phyloP scores from a whole-genome alignment of 2,329 filamentous ascomycete species.

The Colletotrichum tamarilloi region DNA sequence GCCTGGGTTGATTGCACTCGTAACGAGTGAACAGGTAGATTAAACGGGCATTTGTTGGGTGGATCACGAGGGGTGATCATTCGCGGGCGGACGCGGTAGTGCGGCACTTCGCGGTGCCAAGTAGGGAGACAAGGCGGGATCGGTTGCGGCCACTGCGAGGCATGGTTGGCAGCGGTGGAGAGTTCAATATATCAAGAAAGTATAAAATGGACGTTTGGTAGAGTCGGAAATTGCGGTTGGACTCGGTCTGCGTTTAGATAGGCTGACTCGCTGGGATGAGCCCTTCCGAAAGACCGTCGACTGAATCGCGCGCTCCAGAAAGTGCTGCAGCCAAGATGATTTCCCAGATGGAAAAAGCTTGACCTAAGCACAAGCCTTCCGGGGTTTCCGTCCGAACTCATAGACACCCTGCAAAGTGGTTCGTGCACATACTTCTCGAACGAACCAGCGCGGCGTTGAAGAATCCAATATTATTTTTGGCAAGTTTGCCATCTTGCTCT shows the following conservation, averaged over 20 bases:
- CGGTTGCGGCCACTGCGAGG: neutral
- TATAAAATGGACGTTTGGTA: slow-evolving; percentile 10
- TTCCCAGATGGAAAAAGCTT: slow-evolving; percentile 19
- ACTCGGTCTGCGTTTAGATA: neutral
- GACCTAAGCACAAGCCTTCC: slow-evolving; percentile 3
- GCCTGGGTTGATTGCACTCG: neutral
- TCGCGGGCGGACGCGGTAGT: neutral
- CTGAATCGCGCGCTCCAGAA: slow-evolving; percentile 1
- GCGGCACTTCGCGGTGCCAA: slow-evolving; percentile 9
- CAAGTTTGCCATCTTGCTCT: too few relatives aligned
- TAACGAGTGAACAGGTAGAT: neutral
- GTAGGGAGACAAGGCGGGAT: neutral
- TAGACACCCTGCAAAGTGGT: neutral
- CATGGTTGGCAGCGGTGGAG: neutral
- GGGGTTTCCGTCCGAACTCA: neutral
- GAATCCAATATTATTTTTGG: too few relatives aligned
- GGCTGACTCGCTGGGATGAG: slow-evolving; percentile 8
- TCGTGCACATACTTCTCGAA: neutral
- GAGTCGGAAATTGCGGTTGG: slow-evolving; percentile 17
- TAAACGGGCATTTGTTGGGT: slow-evolving; percentile 2
- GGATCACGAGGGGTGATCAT: slow-evolving; percentile 10
- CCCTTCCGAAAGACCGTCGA: neutral
- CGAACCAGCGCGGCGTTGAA: too few relatives aligned
- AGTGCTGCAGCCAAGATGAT: slow-evolving; percentile 8
- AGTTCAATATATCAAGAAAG: slow-evolving; percentile 15